A percentile compares a stretch with the other conserved stretches of the same genome.
These are phyloP conservation scores for Quillaja saponaria DNA, from an alignment of 306 rosid genomes.

Conservation along the genomic window DNA sequence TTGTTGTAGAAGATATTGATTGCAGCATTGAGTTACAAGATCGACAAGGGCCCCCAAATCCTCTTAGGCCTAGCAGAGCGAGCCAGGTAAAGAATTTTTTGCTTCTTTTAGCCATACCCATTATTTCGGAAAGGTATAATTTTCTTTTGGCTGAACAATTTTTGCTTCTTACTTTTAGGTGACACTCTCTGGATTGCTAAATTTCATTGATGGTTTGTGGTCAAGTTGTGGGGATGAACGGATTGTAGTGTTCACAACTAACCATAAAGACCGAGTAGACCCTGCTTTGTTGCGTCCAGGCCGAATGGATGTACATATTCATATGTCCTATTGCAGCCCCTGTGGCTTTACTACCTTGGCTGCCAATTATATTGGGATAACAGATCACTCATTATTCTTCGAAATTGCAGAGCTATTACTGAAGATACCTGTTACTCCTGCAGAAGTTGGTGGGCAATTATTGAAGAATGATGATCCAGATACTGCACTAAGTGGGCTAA, in stretches of 20 bases:
- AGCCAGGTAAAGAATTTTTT: no score
- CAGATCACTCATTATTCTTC: not conserved
- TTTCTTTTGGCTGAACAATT: no score
- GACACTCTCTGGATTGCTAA: not conserved
- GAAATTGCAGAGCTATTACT: not conserved
- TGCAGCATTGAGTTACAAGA: not conserved
- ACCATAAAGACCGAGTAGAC: not conserved
- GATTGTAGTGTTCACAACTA: not conserved
- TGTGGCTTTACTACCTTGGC: not conserved
- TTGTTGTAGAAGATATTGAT: conserved; percentile 2
- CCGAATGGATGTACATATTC: conserved; percentile 4
- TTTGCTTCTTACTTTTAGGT: not conserved
- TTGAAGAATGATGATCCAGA: not conserved
- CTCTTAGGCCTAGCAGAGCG: no score
- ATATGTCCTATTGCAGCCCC: not conserved
- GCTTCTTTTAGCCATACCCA: no score
- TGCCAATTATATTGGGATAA: not conserved
- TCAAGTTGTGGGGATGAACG: not conserved
- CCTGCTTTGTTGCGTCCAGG: not conserved
- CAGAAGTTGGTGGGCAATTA: not conserved
- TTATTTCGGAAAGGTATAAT: no score
- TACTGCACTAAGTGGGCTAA: not conserved
- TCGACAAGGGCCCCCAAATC: no score
- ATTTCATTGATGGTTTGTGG: no score
- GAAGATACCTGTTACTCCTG: not conserved